phyloP scores from a whole-genome alignment of 2,329 filamentous ascomycete genomes.

The Colletotrichum lindemuthianum region DNA sequence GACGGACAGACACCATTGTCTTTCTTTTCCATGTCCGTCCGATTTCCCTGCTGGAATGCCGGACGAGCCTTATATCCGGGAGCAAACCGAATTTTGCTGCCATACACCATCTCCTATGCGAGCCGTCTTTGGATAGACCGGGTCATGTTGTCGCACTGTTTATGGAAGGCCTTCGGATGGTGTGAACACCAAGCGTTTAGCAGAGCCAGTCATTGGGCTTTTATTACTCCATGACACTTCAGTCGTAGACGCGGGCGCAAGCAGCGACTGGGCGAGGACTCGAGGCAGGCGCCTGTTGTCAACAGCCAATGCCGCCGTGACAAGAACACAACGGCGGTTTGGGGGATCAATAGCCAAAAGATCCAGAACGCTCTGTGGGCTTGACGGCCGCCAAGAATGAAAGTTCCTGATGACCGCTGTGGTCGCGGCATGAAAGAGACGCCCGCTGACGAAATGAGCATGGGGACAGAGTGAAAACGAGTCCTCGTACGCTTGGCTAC shows the following conservation, averaged over 20 bases:
- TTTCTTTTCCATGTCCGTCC: slow-evolving; percentile 16
- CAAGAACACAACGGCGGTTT: too few species aligned
- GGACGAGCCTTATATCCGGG: slow-evolving; percentile 15
- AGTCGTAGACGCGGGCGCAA: slow-evolving; percentile 15
- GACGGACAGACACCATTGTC: slow-evolving; percentile 5
- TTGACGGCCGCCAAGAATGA: too few species aligned
- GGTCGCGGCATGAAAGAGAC: too few species aligned
- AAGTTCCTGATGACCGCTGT: too few species aligned
- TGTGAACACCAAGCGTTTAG: slow-evolving; percentile 15
- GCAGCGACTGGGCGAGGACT: too few species aligned
- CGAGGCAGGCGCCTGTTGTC: too few species aligned
- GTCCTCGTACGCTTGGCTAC: too few species aligned
- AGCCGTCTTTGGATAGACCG: not conserved
- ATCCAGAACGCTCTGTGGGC: too few species aligned
- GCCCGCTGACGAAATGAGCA: not conserved
- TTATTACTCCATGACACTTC: not conserved
- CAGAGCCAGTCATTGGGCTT: slow-evolving; percentile 11
- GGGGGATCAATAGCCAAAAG: too few species aligned
- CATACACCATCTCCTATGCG: not conserved
- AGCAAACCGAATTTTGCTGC: not conserved
- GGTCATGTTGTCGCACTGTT: not conserved
- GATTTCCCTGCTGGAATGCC: slow-evolving; percentile 2
- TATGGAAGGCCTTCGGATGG: slow-evolving; percentile 1
- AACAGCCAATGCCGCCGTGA: too few species aligned
- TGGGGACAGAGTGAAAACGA: too few species aligned